Evolutionary conservation across 2,329 filamentous ascomycete genomes (phyloP), one percentile per base, ranked within the genome.

Genomic region (Dothistroma pini): DNA sequence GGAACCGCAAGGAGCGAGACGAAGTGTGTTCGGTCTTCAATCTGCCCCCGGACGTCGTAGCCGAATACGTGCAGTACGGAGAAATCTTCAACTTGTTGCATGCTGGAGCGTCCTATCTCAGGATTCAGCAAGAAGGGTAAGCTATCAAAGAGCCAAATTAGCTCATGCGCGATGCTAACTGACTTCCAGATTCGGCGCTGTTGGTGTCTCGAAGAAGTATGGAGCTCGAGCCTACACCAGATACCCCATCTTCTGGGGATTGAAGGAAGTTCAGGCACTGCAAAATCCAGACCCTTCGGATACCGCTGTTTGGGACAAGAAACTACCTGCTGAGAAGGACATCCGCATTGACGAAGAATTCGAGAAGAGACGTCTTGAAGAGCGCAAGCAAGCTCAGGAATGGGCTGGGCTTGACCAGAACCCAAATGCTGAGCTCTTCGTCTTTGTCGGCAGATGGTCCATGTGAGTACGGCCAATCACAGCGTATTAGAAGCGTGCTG

Each of bases 11-110:
- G 49, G 86, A 88, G 63, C 79, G 80, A 58, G 80, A 81, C 41
- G 86, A 88, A 71, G 83, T 88, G 2, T 86, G 84, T 69, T 78
- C 79, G 2, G 84, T 87, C 22, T 88, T 86, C 74, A 87, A 87
- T 66, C 74, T 88, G 31, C 77, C 80, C 16, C 71, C 79, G 6
- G 79, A 85, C 11, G 73, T 83, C 34, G 84, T 83, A n/a, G 77
- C 79, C 44, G 78, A 80, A 51, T 88, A 87, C 69, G 83, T 88
- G 6, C 85, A 88, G 63, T 88, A 86, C 65, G 86, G 86, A 47
- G 85, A 86, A 60, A 82, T 88, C 10, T 87, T 88, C 76, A 88
- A 88, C 69, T 76, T 88, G 56, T 75, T 88, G 10, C 86, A 88
- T 70, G 84, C 84, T 16, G 85, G 82, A 54, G 83, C 83, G 21